Conservation (phyloP, 805 yeast genomes). For the Spathaspora hagerdaliae region DNA sequence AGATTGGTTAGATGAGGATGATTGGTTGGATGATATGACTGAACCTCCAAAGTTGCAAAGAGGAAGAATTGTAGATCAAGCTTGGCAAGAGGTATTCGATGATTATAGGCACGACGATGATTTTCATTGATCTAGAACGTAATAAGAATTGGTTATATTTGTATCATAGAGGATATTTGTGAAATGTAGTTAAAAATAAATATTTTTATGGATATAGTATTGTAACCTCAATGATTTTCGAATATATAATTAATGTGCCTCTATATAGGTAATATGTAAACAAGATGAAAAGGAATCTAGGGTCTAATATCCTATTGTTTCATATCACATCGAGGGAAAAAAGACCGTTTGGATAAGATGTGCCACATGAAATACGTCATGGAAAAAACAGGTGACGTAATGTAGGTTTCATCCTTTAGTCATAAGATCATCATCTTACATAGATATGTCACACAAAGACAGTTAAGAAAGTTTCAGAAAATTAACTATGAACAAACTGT, state of each 20-base stretch:
- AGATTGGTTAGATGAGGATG: conserved; percentile 34
- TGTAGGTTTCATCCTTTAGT: not conserved
- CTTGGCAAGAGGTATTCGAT: conserved; percentile 37
- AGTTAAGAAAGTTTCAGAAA: not conserved
- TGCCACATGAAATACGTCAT: not conserved
- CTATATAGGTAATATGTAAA: too few relatives aligned
- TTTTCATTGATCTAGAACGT: conserved; percentile 5
- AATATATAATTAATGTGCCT: too few relatives aligned
- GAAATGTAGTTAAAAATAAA: too few relatives aligned
- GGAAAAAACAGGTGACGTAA: not conserved
- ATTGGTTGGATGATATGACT: conserved; percentile 5
- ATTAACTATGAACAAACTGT: too few relatives aligned
- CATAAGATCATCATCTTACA: not conserved
- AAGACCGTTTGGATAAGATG: too few relatives aligned
- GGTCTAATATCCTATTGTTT: too few relatives aligned
- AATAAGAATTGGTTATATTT: conserved; percentile 2
- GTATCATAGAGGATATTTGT: conserved; percentile 4
- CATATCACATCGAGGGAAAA: too few relatives aligned
- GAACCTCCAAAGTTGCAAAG: conserved; percentile 4
- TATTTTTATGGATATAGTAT: too few relatives aligned
- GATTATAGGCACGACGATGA: conserved; percentile 42
- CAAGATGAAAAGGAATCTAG: too few relatives aligned
- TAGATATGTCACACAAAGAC: not conserved
- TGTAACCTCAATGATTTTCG: too few relatives aligned
- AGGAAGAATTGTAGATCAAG: conserved; percentile 18